phyloP scores from a whole-genome alignment of 1,284 basidiomycete genomes.

The Fistulinella staudtii region DNA sequence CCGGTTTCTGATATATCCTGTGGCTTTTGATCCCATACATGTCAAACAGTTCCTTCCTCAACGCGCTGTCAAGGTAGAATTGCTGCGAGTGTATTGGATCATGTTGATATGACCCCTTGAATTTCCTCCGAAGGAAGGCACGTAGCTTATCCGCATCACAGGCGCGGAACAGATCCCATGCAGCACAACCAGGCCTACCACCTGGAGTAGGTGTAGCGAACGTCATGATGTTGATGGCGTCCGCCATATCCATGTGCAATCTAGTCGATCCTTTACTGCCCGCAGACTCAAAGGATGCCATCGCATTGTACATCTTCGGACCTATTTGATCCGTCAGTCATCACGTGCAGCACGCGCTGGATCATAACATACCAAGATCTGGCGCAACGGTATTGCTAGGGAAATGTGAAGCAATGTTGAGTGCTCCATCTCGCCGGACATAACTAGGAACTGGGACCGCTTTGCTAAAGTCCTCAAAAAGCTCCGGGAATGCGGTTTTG shows the following conservation, averaged over 20 bases:
- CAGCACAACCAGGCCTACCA: constrained; percentile 74
- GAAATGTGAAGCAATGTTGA: constrained; percentile 87
- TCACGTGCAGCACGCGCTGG: neutral
- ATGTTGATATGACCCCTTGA: constrained; percentile 48
- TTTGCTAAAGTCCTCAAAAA: constrained; percentile 84
- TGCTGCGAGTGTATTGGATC: constrained; percentile 93
- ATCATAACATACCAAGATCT: constrained; percentile 64
- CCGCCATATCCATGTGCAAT: constrained; percentile 95
- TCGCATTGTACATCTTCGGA: constrained; percentile 79
- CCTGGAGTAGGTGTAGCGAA: constrained; percentile 61
- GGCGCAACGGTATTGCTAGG: constrained; percentile 80
- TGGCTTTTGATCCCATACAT: constrained; percentile 72
- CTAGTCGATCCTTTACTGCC: constrained; percentile 82
- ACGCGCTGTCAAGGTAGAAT: constrained; percentile 74
- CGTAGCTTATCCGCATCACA: constrained; percentile 81
- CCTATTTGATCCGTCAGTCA: constrained; percentile 45
- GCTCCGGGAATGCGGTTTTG: constrained; percentile 74
- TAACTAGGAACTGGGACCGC: constrained; percentile 86
- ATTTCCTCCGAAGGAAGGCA: constrained; percentile 62
- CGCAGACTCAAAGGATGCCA: constrained; percentile 56
- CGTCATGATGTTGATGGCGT: constrained; percentile 91
- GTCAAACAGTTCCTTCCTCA: constrained; percentile 68
- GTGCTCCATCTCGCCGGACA: constrained; percentile 81
- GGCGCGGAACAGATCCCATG: constrained; percentile 88
- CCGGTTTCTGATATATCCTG: constrained; percentile 84